Percentiles rank a stretch among this genome's conserved stretches.
phyloP scores from a whole-genome alignment of 2,329 filamentous ascomycete genomes.

The Phaeosphaeriaceae sp. region DNA sequence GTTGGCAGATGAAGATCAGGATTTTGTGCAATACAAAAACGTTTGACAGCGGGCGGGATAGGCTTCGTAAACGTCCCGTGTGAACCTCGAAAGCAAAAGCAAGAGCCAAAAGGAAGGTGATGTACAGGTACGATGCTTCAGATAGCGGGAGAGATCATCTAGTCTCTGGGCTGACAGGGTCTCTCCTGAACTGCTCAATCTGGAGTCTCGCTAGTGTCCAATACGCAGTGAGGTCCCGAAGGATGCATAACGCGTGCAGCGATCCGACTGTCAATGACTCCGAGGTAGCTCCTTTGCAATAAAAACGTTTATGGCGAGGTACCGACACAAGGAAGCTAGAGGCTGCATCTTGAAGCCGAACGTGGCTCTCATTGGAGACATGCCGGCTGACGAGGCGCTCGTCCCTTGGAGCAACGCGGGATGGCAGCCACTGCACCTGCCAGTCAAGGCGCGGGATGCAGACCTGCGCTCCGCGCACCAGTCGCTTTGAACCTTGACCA shows the following conservation, averaged over 20 bases:
- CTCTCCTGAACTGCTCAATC: conserved; percentile 2
- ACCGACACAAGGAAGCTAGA: background rate
- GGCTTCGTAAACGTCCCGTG: background rate
- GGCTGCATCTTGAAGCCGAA: background rate
- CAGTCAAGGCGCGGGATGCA: conserved; percentile 4
- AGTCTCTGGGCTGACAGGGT: background rate
- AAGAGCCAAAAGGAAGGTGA: background rate
- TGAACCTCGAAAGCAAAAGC: background rate
- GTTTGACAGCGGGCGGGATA: background rate
- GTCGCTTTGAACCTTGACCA: conserved; percentile 12
- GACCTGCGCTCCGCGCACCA: background rate
- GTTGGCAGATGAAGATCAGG: background rate
- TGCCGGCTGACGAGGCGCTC: background rate
- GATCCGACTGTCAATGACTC: conserved; percentile 3
- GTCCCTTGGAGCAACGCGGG: conserved; percentile 8
- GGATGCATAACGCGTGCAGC: conserved; percentile 2
- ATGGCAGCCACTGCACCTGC: conserved; percentile 5
- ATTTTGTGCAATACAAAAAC: background rate
- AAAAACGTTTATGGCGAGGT: background rate
- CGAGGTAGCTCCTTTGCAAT: conserved; percentile 3
- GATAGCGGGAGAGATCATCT: background rate
- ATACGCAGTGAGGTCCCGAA: conserved; percentile 4
- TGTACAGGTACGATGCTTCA: background rate
- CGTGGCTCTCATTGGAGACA: conserved; percentile 5
- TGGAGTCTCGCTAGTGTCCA: conserved; percentile 4